Percentiles rank a stretch among this genome's conserved stretches.
Evolutionary conservation across 768 basidiomycete genomes (phyloP).

Genomic region (Tulasnella sp.): DNA sequence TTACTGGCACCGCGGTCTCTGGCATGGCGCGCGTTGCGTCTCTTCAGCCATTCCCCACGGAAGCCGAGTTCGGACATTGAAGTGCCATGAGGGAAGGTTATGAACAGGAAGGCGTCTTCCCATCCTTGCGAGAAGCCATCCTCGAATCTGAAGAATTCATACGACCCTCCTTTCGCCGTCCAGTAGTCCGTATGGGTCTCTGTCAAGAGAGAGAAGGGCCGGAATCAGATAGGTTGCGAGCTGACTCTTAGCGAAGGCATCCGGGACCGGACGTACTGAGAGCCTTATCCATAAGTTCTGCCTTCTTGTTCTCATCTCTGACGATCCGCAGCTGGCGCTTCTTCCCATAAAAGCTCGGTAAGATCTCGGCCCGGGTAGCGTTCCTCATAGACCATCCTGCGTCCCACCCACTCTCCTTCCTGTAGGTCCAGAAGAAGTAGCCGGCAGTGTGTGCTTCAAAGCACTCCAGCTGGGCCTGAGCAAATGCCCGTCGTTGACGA

Average conservation of each 20-base stretch:
- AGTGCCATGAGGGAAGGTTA: constrained; percentile 24
- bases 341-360: constrained; percentile 41
- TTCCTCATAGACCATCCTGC: constrained; percentile 63
- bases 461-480: constrained; percentile 50
- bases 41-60: constrained; percentile 43
- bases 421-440: constrained; percentile 79
- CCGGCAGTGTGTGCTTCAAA: constrained; percentile 56
- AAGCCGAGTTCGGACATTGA: constrained; percentile 50
- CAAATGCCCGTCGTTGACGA: constrained; percentile 36
- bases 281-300: constrained; percentile 26
- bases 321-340: constrained; percentile 21
- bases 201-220: constrained; percentile 14
- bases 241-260: background rate
- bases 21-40: constrained; percentile 36
- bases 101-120: constrained; percentile 54
- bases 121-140: constrained; percentile 58
- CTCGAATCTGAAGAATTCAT: constrained; percentile 55
- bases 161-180: constrained; percentile 41
- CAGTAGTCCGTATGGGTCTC: constrained; percentile 34
- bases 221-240: background rate
- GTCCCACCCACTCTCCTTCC: constrained; percentile 53
- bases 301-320: constrained; percentile 24
- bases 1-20: constrained; percentile 29
- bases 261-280: constrained; percentile 19
- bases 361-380: constrained; percentile 47